Evolutionary conservation across 2,329 filamentous ascomycete species (phyloP).

Genomic region (Aspergillus sp.): DNA sequence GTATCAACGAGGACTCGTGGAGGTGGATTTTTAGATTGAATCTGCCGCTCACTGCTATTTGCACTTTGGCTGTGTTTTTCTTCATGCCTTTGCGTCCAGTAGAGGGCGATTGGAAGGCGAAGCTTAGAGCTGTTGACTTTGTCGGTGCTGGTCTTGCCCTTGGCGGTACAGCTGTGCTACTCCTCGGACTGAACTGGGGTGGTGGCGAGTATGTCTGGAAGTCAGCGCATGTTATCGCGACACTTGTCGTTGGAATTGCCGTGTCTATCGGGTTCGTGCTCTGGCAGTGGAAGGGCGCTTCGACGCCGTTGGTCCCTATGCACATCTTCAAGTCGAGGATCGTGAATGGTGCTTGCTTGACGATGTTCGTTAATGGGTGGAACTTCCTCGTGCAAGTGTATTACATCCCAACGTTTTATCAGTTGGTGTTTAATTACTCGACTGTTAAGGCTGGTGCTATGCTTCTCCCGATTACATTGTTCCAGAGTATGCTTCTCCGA

Average conservation of each 20-base stretch:
- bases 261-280: constrained; percentile 22
- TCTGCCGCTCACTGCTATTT: constrained; percentile 45
- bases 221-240: constrained; percentile 49
- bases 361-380: constrained; percentile 55
- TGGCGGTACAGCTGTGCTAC: constrained; percentile 38
- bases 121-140: constrained; percentile 48
- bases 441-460: constrained; percentile 45
- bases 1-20: constrained; percentile 41
- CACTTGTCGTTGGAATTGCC: constrained; percentile 45
- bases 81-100: constrained; percentile 54
- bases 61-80: constrained; percentile 44
- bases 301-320: constrained; percentile 27
- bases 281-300: constrained; percentile 30
- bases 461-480: constrained; percentile 44
- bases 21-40: constrained; percentile 52
- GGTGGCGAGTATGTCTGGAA: constrained; percentile 54
- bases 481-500: constrained; percentile 31
- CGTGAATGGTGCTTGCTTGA: constrained; percentile 50
- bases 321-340: constrained; percentile 50
- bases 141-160: constrained; percentile 43
- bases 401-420: constrained; percentile 56
- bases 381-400: constrained; percentile 56
- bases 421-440: constrained; percentile 46
- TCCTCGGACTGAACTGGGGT: constrained; percentile 53
- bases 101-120: constrained; percentile 46